Evolutionary conservation across 768 basidiomycete genomes (phyloP), one percentile per base, ranked within the genome.

Genomic region (Boletus reticulatus): DNA sequence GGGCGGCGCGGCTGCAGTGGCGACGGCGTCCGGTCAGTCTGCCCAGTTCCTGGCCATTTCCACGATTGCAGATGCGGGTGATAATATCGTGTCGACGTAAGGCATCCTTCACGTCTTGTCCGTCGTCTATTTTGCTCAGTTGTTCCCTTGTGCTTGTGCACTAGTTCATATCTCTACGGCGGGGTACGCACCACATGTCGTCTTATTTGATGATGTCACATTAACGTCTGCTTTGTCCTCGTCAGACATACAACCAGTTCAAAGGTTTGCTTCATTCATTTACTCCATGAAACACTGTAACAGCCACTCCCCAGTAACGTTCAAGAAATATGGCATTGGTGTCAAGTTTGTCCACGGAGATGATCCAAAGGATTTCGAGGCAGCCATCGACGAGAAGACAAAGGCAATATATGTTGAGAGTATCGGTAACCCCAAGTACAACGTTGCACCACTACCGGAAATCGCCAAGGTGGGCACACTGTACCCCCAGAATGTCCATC

Each of bases 1-100:
- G 58, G 83, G 84, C 2, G 87, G 85, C 0, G 74, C 67, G 0
- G 84, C 84, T 0, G 86, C 85, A 2, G 73, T 87, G 0, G 73
- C 84, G 0, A 67, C 78, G 6, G 67, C 85, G 0, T 83, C 81
- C 44, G 87, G 85, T 2, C 84, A 84, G 56, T 71, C 83, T 4
- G 88, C 85, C 0, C 84, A 85, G 55, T 82, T 84, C 64, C 72
- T 87, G 71, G 78, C 84, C 0, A 75, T 88, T 46, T 72, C 77
- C 0, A 75, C 79, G 3, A 71, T 87, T 17, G 80, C 82, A 2
- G 60, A 69, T 17, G 50, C 72, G 1, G 86, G 87, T 1, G 87
- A 88, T 62, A 88, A 89, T 58, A 84, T 89, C 50, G 77, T 88
- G 4, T 76, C 81, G 2, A 80, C 81, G 82, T 81, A 48, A 60